Evolutionary conservation across 257 asterid species (phyloP), one percentile per base, ranked within the genome.

Genomic region (Nicotiana knightiana): DNA sequence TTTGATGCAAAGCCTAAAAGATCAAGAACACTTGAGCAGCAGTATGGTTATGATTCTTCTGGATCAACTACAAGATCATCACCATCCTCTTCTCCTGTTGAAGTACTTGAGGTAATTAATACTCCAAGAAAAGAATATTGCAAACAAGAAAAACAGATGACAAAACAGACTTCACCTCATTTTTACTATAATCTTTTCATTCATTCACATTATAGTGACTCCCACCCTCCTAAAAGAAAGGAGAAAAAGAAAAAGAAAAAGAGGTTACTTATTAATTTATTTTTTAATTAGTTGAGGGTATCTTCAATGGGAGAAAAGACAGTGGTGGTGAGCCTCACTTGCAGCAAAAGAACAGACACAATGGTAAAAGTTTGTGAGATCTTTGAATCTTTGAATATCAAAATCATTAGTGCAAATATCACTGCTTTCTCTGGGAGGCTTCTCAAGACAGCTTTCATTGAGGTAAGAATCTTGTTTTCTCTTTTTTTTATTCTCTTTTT

Each of bases 341-440:
- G 99, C 86, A 82, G 83, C 75, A 93, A 93, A 83, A 86, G 93
- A 89, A 82, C 80, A 79, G 95, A 95, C 87, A 93, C 98, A 64
- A 90, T 95, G 91, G 92, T 92, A 16, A 92, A 89, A 83, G 80
- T 95, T 1, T 93, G 99, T 81, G 93, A 93, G 61, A 86, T 90
- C n/a, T 95, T 95, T 53, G 99, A 95, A 76, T 84, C 93, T 76
- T 76, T 95, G 87, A 87, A 93, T 58, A 93, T 95, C 90, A 93
- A 91, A 84, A 84, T 95, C 83, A 89, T 93, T 55, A 90, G 97
- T 4, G 92, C 98, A 18, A 92, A 81, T 79, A 90, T 95, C 82
- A 86, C 94, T 71, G 87, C 97, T 51, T 87, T 89, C 75, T 88
- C 96, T 21, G 99, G 91, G 8, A 90, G 81, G 85, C 90, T 95